These are phyloP conservation scores for Dryas octopetala DNA, from an alignment of 306 rosid species.

Conservation along the genomic window DNA sequence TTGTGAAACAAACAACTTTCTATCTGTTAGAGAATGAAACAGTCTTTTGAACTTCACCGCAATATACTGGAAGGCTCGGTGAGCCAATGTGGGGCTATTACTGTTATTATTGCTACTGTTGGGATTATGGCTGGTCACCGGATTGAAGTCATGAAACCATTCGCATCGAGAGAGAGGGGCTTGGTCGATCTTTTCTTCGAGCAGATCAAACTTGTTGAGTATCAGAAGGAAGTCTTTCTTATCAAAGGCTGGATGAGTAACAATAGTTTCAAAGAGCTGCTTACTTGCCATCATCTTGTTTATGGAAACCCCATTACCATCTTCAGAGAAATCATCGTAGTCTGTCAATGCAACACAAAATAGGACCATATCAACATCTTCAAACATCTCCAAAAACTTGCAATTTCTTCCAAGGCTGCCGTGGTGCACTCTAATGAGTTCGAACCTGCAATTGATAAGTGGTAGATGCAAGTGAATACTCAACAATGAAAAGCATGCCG, in stretches of 20 bases:
- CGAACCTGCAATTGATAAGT: slow-evolving; percentile 38
- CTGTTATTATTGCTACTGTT: slow-evolving; percentile 17
- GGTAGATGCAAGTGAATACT: too few species aligned
- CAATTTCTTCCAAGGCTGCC: slow-evolving; percentile 60
- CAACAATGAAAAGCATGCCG: not conserved
- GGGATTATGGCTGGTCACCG: slow-evolving; percentile 39
- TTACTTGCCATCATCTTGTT: slow-evolving; percentile 70
- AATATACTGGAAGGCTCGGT: slow-evolving; percentile 60
- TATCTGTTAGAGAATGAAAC: slow-evolving; percentile 42
- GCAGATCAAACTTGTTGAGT: slow-evolving; percentile 64
- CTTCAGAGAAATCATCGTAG: slow-evolving; percentile 50
- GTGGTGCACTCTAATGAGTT: slow-evolving; percentile 59
- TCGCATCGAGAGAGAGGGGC: slow-evolving; percentile 58
- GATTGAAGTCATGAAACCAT: slow-evolving; percentile 71
- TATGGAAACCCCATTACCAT: slow-evolving; percentile 39
- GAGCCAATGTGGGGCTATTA: slow-evolving; percentile 50
- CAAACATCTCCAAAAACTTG: slow-evolving; percentile 78
- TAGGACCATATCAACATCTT: slow-evolving; percentile 49
- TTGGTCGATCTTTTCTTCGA: slow-evolving; percentile 53
- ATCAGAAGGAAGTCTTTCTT: slow-evolving; percentile 59
- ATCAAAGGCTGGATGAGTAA: slow-evolving; percentile 39
- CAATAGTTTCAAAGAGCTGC: slow-evolving; percentile 58
- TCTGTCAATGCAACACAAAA: slow-evolving; percentile 66
- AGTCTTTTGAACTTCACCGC: slow-evolving; percentile 67
- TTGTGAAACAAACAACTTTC: slow-evolving; percentile 63